phyloP scores from a whole-genome alignment of 164 flowering plant genomes.

The Sextonia rubra region DNA sequence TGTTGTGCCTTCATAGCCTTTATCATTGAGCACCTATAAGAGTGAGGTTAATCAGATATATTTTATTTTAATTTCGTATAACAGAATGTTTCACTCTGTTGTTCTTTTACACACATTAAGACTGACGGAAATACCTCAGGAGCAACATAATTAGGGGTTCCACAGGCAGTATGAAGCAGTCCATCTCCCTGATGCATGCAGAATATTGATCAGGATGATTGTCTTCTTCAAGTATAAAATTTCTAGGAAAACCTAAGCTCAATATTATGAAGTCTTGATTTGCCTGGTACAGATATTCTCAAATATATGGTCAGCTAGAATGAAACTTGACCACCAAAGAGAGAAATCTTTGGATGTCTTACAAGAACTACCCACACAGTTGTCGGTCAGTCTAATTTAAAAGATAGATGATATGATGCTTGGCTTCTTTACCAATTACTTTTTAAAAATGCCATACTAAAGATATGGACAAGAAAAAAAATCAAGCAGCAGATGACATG shows the following conservation, averaged over 20 bases:
- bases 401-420: neutral
- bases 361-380: neutral
- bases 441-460: neutral
- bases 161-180: constrained; percentile 89
- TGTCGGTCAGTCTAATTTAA: neutral
- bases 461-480: neutral
- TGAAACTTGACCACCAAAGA: neutral
- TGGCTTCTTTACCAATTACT: neutral
- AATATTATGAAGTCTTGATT: neutral
- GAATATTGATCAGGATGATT: constrained; percentile 8
- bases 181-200: constrained; percentile 69
- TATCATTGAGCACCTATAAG: constrained; percentile 64
- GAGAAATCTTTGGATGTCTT: neutral
- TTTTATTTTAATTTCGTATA: neutral
- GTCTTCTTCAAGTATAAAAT: constrained; percentile 1
- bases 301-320: neutral
- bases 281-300: neutral
- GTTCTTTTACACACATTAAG: neutral
- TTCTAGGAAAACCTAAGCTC: neutral
- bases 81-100: neutral
- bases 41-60: neutral
- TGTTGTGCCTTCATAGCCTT: constrained; percentile 87
- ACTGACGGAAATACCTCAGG: constrained; percentile 66
- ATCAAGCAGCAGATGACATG: neutral
- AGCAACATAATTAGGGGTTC: constrained; percentile 97